Percentiles rank a stretch among this genome's conserved stretches.
These are phyloP conservation scores for Peterozyma xylosa DNA, from an alignment of 805 yeast species.

Conservation along the genomic window DNA sequence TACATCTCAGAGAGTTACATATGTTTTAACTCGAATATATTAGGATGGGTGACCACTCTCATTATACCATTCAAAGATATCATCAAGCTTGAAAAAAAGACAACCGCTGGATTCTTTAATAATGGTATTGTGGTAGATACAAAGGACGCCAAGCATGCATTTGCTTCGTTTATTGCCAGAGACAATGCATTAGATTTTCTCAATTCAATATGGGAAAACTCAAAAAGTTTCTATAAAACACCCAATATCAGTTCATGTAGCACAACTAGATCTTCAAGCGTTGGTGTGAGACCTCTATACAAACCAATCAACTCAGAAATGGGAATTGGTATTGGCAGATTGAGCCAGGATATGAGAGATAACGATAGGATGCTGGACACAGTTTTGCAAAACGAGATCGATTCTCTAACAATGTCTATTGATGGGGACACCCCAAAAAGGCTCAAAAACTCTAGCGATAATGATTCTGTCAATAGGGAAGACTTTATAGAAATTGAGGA, in stretches of 20 bases:
- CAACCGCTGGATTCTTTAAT: conserved; percentile 85
- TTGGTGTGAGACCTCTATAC: too few relatives aligned
- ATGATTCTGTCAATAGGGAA: conserved; percentile 10
- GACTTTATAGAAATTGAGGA: conserved; percentile 17
- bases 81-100: conserved; percentile 64
- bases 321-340: conserved; percentile 3
- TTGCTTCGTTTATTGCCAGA: conserved; percentile 82
- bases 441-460: conserved; percentile 14
- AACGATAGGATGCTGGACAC: not conserved
- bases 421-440: conserved; percentile 18
- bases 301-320: too few relatives aligned
- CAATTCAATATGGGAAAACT: conserved; percentile 59
- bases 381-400: conserved; percentile 2
- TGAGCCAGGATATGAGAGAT: not conserved
- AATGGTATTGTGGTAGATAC: conserved; percentile 79
- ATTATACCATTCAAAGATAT: conserved; percentile 69
- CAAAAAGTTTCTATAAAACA: conserved; percentile 10
- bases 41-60: conserved; percentile 87
- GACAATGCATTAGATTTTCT: conserved; percentile 71
- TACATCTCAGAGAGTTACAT: conserved; percentile 72
- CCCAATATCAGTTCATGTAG: not conserved
- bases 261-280: too few relatives aligned
- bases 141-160: conserved; percentile 54
- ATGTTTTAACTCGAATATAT: conserved; percentile 79
- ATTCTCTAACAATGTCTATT: conserved; percentile 9